These are phyloP conservation scores for Dendrocalamus sinicus DNA, from an alignment of 176 grass and related monocot genomes.

Conservation along the genomic window DNA sequence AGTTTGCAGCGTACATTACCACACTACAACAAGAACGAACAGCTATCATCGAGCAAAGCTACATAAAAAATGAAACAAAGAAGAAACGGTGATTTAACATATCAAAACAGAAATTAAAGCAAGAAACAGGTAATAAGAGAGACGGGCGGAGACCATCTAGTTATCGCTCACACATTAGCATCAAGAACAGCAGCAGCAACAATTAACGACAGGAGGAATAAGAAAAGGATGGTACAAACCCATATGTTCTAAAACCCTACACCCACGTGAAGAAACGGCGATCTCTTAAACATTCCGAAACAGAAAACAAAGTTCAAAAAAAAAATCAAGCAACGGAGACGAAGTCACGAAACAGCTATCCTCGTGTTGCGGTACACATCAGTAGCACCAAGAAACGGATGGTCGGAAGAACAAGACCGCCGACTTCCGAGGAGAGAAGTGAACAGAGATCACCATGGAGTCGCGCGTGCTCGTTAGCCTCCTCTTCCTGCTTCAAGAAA, in stretches of 20 bases:
- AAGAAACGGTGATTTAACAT: neutral
- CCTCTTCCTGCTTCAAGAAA: neutral
- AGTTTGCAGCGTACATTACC: neutral
- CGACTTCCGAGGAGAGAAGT: constrained; percentile 4
- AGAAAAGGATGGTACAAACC: constrained; percentile 8
- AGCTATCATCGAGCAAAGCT: neutral
- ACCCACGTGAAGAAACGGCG: neutral
- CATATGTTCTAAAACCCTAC: constrained; percentile 38
- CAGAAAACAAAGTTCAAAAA: neutral
- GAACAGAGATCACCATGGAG: neutral
- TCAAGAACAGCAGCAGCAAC: neutral
- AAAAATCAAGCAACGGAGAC: neutral
- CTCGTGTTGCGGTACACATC: neutral
- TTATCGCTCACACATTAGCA: neutral
- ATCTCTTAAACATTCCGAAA: neutral
- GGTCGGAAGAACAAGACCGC: neutral
- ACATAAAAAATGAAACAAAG: neutral
- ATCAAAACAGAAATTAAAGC: neutral
- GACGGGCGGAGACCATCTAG: neutral
- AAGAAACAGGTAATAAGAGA: neutral
- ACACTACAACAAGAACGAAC: neutral
- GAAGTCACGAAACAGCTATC: neutral
- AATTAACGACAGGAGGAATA: neutral
- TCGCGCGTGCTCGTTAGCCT: neutral
- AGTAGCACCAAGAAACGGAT: constrained; percentile 8